These are phyloP conservation scores for Helenozyma baotianmanensis DNA, from an alignment of 805 yeast species.

Conservation along the genomic window DNA sequence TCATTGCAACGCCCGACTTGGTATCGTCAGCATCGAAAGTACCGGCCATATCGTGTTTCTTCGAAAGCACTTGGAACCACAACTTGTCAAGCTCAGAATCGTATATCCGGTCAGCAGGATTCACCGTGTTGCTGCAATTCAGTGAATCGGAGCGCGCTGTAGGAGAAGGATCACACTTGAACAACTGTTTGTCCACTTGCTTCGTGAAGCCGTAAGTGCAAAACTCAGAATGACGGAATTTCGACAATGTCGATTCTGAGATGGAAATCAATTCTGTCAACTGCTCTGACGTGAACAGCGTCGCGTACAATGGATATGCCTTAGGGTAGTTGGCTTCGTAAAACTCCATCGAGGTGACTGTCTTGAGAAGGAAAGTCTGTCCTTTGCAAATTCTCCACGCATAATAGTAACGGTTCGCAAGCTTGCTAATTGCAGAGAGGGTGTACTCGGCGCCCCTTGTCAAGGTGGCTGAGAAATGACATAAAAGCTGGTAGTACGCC, in stretches of 20 bases:
- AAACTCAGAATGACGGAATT: slow-evolving; percentile 9
- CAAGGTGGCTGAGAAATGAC: slow-evolving; percentile 14
- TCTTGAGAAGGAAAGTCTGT: slow-evolving; percentile 36
- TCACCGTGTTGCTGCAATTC: not conserved
- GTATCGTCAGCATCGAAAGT: not conserved
- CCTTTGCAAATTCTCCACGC: slow-evolving; percentile 68
- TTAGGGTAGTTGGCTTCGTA: slow-evolving; percentile 20
- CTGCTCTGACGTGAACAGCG: slow-evolving; percentile 18
- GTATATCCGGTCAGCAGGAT: slow-evolving; percentile 11
- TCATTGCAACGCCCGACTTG: not conserved
- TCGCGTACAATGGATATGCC: slow-evolving; percentile 11
- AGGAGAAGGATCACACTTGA: not conserved
- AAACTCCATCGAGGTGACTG: slow-evolving; percentile 30
- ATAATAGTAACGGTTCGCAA: slow-evolving; percentile 57
- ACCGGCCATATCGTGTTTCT: slow-evolving; percentile 18
- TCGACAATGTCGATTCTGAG: slow-evolving; percentile 11
- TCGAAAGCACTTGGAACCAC: slow-evolving; percentile 32
- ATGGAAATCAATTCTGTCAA: slow-evolving; percentile 21
- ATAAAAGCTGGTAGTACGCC: slow-evolving; percentile 9
- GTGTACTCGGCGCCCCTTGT: slow-evolving; percentile 23
- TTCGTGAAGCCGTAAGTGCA: slow-evolving; percentile 10
- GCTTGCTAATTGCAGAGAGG: slow-evolving; percentile 24
- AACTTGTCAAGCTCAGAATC: slow-evolving; percentile 30
- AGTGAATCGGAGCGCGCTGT: too few relatives aligned
- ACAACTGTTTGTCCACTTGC: slow-evolving; percentile 5